Evolutionary conservation across 2,329 filamentous ascomycete genomes (phyloP).

Genomic region (Venturia carpophila): DNA sequence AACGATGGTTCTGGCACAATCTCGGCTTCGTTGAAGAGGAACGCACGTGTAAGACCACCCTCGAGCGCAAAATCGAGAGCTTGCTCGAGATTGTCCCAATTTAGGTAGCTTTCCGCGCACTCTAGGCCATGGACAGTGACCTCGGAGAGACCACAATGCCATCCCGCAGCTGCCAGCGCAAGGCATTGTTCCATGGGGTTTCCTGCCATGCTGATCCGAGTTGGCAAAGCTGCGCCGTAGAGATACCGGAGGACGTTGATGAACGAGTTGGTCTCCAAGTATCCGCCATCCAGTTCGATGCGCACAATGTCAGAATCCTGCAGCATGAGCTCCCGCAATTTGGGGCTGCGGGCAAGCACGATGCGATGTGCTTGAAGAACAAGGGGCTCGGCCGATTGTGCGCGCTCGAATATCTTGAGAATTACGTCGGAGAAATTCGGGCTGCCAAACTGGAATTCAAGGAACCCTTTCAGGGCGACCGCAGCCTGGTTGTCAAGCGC

Average conservation of each 20-base stretch:
- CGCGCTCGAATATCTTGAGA: constrained; percentile 23
- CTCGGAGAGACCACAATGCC: constrained; percentile 48
- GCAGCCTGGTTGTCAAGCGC: constrained; percentile 3
- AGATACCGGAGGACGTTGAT: constrained; percentile 6
- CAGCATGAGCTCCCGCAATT: background rate
- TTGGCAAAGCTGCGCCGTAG: constrained; percentile 16
- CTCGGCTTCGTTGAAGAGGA: constrained; percentile 20
- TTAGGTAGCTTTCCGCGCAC: constrained; percentile 50
- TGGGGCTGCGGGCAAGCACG: constrained; percentile 9
- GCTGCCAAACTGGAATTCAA: constrained; percentile 25
- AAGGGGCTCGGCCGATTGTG: background rate
- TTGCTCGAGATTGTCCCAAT: constrained; percentile 56
- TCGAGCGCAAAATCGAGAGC: constrained; percentile 53
- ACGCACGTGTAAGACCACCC: constrained; percentile 36
- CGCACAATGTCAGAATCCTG: background rate
- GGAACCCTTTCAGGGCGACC: constrained; percentile 24
- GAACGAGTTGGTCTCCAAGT: constrained; percentile 11
- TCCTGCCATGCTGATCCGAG: background rate
- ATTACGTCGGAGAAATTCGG: constrained; percentile 27
- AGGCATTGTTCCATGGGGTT: constrained; percentile 32
- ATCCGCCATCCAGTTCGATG: background rate
- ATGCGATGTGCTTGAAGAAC: constrained; percentile 6
- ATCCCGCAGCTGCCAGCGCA: constrained; percentile 57
- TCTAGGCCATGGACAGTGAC: constrained; percentile 52
- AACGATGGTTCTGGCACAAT: constrained; percentile 12